Evolutionary conservation across 306 rosid species (phyloP), one percentile per base, ranked within the genome.

Genomic region (Vachellia pachyceras): DNA sequence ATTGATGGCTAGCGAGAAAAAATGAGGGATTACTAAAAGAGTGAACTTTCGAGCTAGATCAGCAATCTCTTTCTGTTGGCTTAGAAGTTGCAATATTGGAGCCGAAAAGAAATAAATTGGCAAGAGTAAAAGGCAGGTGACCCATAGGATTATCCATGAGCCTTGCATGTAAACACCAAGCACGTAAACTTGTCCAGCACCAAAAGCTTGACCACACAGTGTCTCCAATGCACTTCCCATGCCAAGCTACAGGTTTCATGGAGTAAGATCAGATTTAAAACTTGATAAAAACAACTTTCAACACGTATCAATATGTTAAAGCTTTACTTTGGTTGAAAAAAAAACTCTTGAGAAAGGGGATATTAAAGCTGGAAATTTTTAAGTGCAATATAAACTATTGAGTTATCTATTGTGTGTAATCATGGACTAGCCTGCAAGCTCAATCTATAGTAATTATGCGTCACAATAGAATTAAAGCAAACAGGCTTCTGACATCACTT

Each of bases 191-290:
- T 87, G 92, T 49, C n/a, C 99, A 40, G 99, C 99, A 14, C 99
- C 97, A 76, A 77, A 92, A 33, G 99, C 97, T 89, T 95, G 99
- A 40, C 99, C 97, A 45, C 99, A 95, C 0, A 95, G 87, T 20
- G 97, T 95, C 91, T 92, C 99, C 0, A 92, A 60, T 18, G 99
- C 99, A 52, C 97, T 92, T 49, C 97, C 97, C 99, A 93, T 94
- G 15, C 98, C 98, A 83, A 94, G 84, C 93, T 89, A 55, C 77
- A 85, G 2, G 73, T 72, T 83, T 61, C 7, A 49, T n/a, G 35
- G 23, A 60, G 6, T 22, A 11, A 42, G 37, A 41, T 42, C 55
- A 69, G 54, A 69, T 69, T 69, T 20, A 22, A 49, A 10, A 20
- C 55, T 20, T n/a, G n/a, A n/a, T n/a, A n/a, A n/a, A n/a, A n/a